Percentiles rank a stretch among this genome's conserved stretches.
Evolutionary conservation across 2,329 filamentous ascomycete genomes (phyloP).

Genomic region (Epichloe aotearoae): DNA sequence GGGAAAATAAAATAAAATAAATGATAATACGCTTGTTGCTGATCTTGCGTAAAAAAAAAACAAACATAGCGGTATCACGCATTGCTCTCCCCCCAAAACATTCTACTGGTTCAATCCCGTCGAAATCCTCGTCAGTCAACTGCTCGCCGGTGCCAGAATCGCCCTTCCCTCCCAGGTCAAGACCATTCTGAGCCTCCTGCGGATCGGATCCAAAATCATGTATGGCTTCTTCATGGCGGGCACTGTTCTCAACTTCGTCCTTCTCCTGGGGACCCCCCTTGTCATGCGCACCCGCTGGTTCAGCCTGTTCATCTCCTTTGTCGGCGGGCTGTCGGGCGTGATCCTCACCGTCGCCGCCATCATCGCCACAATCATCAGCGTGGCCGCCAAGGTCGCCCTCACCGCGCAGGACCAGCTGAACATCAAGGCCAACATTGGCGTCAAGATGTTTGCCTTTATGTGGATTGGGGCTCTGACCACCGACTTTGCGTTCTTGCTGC

Average conservation of each 20-base stretch:
- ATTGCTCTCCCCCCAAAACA: conserved; percentile 53
- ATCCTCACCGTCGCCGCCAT: conserved; percentile 56
- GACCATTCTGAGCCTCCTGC: conserved; percentile 61
- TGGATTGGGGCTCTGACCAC: conserved; percentile 64
- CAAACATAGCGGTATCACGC: conserved; percentile 50
- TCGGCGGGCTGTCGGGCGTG: conserved; percentile 55
- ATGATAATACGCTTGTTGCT: too few species aligned
- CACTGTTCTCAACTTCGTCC: conserved; percentile 54
- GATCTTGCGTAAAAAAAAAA: neutral
- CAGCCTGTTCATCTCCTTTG: conserved; percentile 52
- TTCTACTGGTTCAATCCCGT: conserved; percentile 92
- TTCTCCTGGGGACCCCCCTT: conserved; percentile 53
- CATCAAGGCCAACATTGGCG: conserved; percentile 57
- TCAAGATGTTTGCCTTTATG: conserved; percentile 74
- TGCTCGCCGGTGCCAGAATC: conserved; percentile 72
- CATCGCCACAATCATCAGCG: conserved; percentile 71
- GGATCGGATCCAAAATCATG: conserved; percentile 70
- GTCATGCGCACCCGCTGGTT: conserved; percentile 44
- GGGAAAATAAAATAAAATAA: too few species aligned
- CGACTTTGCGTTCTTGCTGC: conserved; percentile 57
- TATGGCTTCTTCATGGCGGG: conserved; percentile 74
- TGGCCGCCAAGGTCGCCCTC: conserved; percentile 69
- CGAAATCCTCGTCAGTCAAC: conserved; percentile 62
- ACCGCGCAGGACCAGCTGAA: conserved; percentile 60
- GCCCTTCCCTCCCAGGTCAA: conserved; percentile 63